These are phyloP conservation scores for Daldinia bambusicola DNA, from an alignment of 495 filamentous ascomycete species.

Conservation along the genomic window DNA sequence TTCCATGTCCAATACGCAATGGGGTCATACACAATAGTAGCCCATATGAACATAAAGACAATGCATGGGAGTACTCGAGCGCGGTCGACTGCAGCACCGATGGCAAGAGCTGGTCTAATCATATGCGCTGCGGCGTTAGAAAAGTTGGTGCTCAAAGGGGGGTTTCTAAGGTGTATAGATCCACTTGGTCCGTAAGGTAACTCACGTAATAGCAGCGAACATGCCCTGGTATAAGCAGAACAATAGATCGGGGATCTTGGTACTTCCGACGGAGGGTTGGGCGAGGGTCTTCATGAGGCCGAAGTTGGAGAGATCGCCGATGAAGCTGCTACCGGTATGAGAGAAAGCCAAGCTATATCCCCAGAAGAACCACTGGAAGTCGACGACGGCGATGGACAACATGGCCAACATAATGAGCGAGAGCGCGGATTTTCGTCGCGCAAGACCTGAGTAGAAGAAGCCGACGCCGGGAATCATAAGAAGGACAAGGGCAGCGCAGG, in stretches of 20 bases:
- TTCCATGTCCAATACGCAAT: slow-evolving; percentile 97
- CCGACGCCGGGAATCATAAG: slow-evolving; percentile 95
- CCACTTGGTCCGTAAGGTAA: slow-evolving; percentile 42
- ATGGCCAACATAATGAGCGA: slow-evolving; percentile 95
- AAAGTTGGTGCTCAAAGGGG: background rate
- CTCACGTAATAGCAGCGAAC: slow-evolving; percentile 83
- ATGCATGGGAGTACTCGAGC: slow-evolving; percentile 84
- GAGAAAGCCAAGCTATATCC: slow-evolving; percentile 95
- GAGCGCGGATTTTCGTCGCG: slow-evolving; percentile 92
- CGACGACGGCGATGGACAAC: slow-evolving; percentile 87
- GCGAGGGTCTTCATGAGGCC: slow-evolving; percentile 83
- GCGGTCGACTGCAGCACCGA: slow-evolving; percentile 83
- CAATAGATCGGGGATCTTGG: slow-evolving; percentile 84
- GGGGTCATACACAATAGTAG: slow-evolving; percentile 84
- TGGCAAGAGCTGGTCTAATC: slow-evolving; percentile 75
- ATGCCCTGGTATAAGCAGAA: slow-evolving; percentile 94
- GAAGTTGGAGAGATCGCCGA: slow-evolving; percentile 88
- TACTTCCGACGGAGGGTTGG: slow-evolving; percentile 81
- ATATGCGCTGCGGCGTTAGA: slow-evolving; percentile 19
- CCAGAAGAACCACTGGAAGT: slow-evolving; percentile 99
- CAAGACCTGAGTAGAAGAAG: slow-evolving; percentile 99
- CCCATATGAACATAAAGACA: slow-evolving; percentile 89
- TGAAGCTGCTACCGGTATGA: slow-evolving; percentile 82
- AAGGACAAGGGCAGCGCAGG: slow-evolving; percentile 81
- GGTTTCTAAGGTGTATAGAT: background rate